Evolutionary conservation across 345 rosid genomes (phyloP).

Genomic region (Abelmoschus esculentus): DNA sequence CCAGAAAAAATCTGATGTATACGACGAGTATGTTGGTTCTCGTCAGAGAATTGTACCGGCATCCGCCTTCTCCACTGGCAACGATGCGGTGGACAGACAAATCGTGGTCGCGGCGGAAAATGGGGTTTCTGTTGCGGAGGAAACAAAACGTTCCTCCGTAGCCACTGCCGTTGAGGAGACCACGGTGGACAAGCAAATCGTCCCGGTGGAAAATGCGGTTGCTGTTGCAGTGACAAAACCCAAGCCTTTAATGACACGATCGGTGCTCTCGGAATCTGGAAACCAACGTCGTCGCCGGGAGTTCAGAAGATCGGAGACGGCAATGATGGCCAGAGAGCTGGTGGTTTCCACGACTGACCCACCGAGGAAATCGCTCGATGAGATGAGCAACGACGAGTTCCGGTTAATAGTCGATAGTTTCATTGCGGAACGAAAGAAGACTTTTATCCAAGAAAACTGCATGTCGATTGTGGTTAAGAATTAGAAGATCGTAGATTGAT

Average conservation of each 20-base stretch:
- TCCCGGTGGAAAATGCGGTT: not conserved
- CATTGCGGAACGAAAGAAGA: slow-evolving; percentile 17
- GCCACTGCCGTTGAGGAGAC: not conserved
- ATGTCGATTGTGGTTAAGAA: not conserved
- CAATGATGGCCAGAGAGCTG: not conserved
- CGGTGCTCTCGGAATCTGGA: slow-evolving; percentile 1
- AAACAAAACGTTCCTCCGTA: too few species aligned
- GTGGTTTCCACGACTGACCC: not conserved
- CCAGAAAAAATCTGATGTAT: not conserved
- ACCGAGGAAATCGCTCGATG: slow-evolving; percentile 18
- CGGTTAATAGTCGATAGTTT: slow-evolving; percentile 23
- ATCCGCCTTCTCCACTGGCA: not conserved
- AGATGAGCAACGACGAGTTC: slow-evolving; percentile 29
- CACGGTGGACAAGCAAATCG: not conserved
- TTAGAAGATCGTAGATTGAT: not conserved
- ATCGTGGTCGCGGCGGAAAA: slow-evolving; percentile 2
- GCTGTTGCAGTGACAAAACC: not conserved
- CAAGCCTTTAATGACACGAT: not conserved
- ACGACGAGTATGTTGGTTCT: slow-evolving; percentile 7
- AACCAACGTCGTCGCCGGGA: not conserved
- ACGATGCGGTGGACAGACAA: slow-evolving; percentile 1
- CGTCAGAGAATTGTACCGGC: not conserved
- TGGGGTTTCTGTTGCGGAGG: not conserved
- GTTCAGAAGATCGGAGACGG: slow-evolving; percentile 8
- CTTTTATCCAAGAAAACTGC: slow-evolving; percentile 1